phyloP scores from a whole-genome alignment of 2,329 filamentous ascomycete species.

The Aspergillus pseudonomiae region DNA sequence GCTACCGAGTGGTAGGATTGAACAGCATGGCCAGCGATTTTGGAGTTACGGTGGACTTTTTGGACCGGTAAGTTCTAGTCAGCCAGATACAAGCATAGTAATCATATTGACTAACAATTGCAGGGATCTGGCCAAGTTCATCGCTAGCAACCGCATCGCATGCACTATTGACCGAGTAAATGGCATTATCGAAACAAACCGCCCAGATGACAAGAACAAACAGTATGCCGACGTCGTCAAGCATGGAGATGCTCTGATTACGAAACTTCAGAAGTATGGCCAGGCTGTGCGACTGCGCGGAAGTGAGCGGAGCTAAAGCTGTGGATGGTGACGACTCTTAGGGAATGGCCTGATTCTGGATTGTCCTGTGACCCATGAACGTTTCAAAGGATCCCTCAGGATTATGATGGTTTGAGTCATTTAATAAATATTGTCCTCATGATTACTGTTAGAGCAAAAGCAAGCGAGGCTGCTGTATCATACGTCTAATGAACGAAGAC shows the following conservation, averaged over 20 bases:
- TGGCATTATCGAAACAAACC: constrained; percentile 96
- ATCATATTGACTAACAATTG: constrained; percentile 20
- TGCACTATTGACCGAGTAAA: constrained; percentile 98
- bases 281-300: constrained; percentile 92
- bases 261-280: constrained; percentile 98
- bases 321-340: constrained; percentile 4
- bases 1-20: constrained; percentile 94
- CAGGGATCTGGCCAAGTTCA: constrained; percentile 95
- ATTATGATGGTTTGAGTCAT: constrained; percentile 12
- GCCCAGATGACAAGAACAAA: constrained; percentile 99
- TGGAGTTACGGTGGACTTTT: constrained; percentile 92
- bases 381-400: background rate
- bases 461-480: constrained; percentile 29
- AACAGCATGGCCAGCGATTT: constrained; percentile 97
- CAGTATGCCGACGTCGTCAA: constrained; percentile 98
- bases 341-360: constrained; percentile 5
- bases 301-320: constrained; percentile 77
- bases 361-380: constrained; percentile 12
- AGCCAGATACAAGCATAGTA: background rate
- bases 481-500: constrained; percentile 23
- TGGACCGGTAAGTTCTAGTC: constrained; percentile 72
- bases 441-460: constrained; percentile 24
- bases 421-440: constrained; percentile 16
- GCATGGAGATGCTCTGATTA: constrained; percentile 96
- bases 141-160: constrained; percentile 88